Percentiles rank a stretch among this genome's conserved stretches.
phyloP scores from a whole-genome alignment of 495 filamentous ascomycete genomes.

The Diplogelasinospora grovesii region DNA sequence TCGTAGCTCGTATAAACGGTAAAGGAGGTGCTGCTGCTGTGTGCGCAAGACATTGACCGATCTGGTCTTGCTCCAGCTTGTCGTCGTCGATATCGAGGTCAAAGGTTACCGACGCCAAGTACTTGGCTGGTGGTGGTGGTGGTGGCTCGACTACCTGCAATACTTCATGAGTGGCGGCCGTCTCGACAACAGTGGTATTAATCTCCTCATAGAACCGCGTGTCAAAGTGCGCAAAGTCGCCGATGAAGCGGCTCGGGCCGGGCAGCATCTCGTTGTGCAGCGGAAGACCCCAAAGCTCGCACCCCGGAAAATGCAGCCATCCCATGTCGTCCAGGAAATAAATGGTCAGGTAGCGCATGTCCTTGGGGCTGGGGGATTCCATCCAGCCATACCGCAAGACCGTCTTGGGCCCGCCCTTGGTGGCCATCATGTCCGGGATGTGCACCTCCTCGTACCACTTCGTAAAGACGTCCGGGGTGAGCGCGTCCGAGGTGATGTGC shows the following conservation, averaged over 20 bases:
- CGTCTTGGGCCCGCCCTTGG: slow-evolving; percentile 11
- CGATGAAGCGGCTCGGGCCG: slow-evolving; percentile 3
- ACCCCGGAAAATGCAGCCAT: slow-evolving; percentile 5
- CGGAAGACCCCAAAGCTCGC: slow-evolving; percentile 7
- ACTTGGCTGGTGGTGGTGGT: too few species aligned
- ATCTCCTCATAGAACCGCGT: slow-evolving; percentile 5
- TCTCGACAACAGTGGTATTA: too few species aligned
- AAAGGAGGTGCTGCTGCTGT: too few species aligned
- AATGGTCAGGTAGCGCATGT: slow-evolving; percentile 21
- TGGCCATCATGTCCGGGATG: slow-evolving; percentile 21
- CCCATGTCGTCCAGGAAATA: slow-evolving; percentile 20
- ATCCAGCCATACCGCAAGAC: slow-evolving; percentile 17
- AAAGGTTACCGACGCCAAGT: too few species aligned
- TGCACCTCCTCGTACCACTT: slow-evolving; percentile 26
- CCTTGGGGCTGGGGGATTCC: slow-evolving; percentile 5
- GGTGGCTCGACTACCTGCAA: too few species aligned
- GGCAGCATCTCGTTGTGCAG: slow-evolving; percentile 2
- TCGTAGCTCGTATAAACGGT: too few species aligned
- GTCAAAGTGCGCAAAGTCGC: slow-evolving; percentile 9
- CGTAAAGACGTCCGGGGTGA: slow-evolving; percentile 12
- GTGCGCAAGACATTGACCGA: too few species aligned
- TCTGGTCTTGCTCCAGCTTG: too few species aligned
- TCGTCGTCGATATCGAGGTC: too few species aligned
- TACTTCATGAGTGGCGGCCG: too few species aligned
- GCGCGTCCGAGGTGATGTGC: slow-evolving; percentile 3